Conservation (phyloP, 306 rosid genomes). For the Casuarina cunninghamiana region DNA sequence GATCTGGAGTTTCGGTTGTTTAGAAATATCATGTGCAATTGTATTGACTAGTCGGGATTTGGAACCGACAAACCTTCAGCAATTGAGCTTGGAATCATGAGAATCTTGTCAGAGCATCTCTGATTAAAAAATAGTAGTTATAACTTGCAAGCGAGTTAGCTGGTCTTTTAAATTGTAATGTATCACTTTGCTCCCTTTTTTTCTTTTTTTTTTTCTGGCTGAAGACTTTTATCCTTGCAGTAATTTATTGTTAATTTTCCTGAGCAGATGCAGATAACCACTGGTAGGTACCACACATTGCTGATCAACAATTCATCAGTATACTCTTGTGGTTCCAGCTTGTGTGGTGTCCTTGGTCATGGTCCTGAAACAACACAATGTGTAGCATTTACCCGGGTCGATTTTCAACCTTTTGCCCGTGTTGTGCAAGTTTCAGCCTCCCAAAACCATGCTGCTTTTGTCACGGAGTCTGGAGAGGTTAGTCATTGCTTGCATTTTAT, state of each 20-base stretch:
- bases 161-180: background rate
- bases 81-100: background rate
- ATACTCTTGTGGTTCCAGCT: constrained; percentile 84
- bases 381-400: constrained; percentile 65
- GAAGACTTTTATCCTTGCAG: background rate
- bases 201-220: too few relatives aligned
- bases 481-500: constrained; percentile 25
- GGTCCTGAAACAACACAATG: constrained; percentile 80
- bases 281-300: constrained; percentile 85
- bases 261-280: constrained; percentile 87
- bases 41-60: background rate
- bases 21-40: background rate
- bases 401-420: constrained; percentile 56
- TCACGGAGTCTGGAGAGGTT: constrained; percentile 86
- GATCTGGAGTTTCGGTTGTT: background rate
- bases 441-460: constrained; percentile 85
- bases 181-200: background rate
- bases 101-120: background rate
- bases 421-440: constrained; percentile 88
- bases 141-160: background rate
- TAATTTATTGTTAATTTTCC: constrained; percentile 31
- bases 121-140: background rate
- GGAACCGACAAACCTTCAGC: background rate
- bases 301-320: constrained; percentile 72
- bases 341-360: constrained; percentile 94